Evolutionary conservation across 441 rosid species (phyloP), one percentile per base, ranked within the genome.

Genomic region (Breynia disticha): DNA sequence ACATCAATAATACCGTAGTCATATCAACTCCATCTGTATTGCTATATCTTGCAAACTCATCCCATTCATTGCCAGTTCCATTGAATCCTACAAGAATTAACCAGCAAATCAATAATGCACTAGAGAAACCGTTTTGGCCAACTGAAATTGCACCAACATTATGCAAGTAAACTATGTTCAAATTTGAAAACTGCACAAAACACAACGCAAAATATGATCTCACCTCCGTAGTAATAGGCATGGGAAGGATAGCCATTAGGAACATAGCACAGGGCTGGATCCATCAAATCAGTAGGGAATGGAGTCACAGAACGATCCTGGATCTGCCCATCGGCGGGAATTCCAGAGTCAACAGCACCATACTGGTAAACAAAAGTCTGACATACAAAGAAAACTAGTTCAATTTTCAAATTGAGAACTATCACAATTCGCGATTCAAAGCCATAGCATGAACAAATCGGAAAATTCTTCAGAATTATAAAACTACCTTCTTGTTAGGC

Each of bases 401-500:
- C 21, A 59, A 24, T 49, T 55, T 20, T 14, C 13, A 12, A 56
- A 24, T 32, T 50, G 28, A 2, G 41, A 20, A 24, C 16, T 44
- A 21, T 11, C n/a, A 19, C 11, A 13, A 5, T 15, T n/a, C n/a
- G n/a, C n/a, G n/a, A n/a, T n/a, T n/a, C n/a, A n/a, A n/a, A n/a
- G n/a, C n/a, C n/a, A n/a, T n/a, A n/a, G n/a, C n/a, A n/a, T n/a
- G n/a, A n/a, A n/a, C n/a, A n/a, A n/a, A 22, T 19, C 19, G 55
- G 32, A 12, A 10, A 56, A 45, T 4, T 45, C 18, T 15, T 16
- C 11, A 1, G n/a, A 42, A 9, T 45, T 73, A 4, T 13, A 6
- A 39, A 14, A 9, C 15, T 14, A 87, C 95, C 88, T 81, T 86
- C 60, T 79, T 82, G 38, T 76, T 71, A 1, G 75, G 78, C 63